phyloP scores from a whole-genome alignment of 2,329 filamentous ascomycete genomes.

The Aulographum hederae region DNA sequence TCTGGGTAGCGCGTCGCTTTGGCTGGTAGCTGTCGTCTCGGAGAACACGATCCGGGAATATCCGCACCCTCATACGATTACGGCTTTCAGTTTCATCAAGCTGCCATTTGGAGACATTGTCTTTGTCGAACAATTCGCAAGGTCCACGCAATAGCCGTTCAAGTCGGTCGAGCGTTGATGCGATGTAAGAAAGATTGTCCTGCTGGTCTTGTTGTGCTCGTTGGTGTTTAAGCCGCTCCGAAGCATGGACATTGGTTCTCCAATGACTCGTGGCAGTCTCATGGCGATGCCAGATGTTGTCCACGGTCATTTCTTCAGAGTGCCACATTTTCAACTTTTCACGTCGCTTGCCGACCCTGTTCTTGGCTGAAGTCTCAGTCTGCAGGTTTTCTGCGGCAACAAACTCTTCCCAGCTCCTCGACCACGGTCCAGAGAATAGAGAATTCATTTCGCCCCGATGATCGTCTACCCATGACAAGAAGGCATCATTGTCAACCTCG shows the following conservation, averaged over 20 bases:
- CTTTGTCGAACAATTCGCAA: constrained; percentile 57
- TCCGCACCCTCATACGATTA: constrained; percentile 80
- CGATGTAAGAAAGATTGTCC: constrained; percentile 66
- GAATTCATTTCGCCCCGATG: constrained; percentile 61
- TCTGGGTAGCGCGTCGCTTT: constrained; percentile 52
- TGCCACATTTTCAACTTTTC: constrained; percentile 74
- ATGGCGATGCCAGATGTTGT: constrained; percentile 62
- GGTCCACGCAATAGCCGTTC: constrained; percentile 61
- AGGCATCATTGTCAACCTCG: constrained; percentile 75
- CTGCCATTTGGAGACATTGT: constrained; percentile 58
- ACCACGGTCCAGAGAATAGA: constrained; percentile 67
- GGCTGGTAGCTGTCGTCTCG: constrained; percentile 64
- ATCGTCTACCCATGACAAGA: constrained; percentile 74
- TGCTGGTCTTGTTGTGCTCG: constrained; percentile 81
- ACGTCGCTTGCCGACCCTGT: constrained; percentile 53
- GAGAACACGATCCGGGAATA: constrained; percentile 58
- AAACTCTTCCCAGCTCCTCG: constrained; percentile 75
- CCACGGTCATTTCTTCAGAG: constrained; percentile 42
- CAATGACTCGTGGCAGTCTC: constrained; percentile 76
- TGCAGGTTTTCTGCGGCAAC: constrained; percentile 64
- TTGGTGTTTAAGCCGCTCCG: constrained; percentile 84
- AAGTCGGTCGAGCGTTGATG: constrained; percentile 59
- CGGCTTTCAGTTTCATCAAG: constrained; percentile 89
- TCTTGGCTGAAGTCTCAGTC: constrained; percentile 57
- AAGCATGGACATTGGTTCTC: constrained; percentile 88